Evolutionary conservation across 441 rosid species (phyloP).

Genomic region (Dalechampia spathulata): DNA sequence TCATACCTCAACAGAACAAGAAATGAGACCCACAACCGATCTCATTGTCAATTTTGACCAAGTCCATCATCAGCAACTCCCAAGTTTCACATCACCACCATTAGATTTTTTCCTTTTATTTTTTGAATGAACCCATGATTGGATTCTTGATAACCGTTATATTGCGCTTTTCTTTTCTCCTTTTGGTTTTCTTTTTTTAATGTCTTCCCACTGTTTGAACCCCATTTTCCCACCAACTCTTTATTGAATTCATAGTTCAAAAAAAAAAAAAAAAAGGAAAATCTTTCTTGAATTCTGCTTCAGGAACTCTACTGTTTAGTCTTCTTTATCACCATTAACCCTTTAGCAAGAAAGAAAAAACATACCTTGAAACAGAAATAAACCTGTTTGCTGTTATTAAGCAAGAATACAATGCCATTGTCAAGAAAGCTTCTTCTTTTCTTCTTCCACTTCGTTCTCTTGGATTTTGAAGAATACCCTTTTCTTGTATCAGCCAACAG

Average conservation of each 20-base stretch:
- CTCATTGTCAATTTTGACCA: constrained; percentile 4
- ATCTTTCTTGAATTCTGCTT: constrained; percentile 1
- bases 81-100: too few relatives aligned
- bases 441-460: constrained; percentile 27
- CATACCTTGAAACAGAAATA: not conserved
- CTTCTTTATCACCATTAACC: not conserved
- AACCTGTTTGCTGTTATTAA: constrained; percentile 1
- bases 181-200: not conserved
- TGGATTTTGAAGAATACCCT: constrained; percentile 11
- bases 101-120: too few relatives aligned
- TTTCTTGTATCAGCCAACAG: constrained; percentile 13
- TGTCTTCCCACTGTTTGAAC: constrained; percentile 41
- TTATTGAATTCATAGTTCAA: too few relatives aligned
- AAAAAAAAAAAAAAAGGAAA: too few relatives aligned
- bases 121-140: too few relatives aligned
- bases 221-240: constrained; percentile 40
- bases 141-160: constrained; percentile 42
- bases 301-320: constrained; percentile 2
- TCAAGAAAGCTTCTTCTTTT: constrained; percentile 44
- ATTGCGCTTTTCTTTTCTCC: too few relatives aligned
- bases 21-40: constrained; percentile 8
- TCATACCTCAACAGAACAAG: not conserved
- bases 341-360: not conserved
- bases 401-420: constrained; percentile 26
- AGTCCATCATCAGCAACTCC: too few relatives aligned